A percentile compares a stretch with the other conserved stretches of the same genome.
Conservation (phyloP, 2,329 filamentous ascomycete species). For the Penicillium sp. region DNA sequence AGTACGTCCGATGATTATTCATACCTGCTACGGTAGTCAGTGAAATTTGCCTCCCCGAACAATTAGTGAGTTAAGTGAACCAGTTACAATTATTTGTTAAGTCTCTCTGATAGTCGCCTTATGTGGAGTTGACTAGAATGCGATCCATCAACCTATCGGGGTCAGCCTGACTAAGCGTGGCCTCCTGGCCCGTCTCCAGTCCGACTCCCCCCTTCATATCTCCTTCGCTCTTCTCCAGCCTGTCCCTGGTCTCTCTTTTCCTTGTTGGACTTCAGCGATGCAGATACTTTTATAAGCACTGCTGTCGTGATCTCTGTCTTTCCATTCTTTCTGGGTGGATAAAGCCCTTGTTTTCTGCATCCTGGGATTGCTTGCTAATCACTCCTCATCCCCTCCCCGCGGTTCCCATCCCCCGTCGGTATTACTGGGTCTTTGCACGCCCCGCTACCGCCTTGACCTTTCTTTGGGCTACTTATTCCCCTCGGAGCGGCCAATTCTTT, state of each 20-base stretch:
- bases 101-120: neutral
- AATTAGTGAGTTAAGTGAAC: too few relatives aligned
- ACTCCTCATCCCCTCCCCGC: conserved; percentile 17
- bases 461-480: conserved; percentile 17
- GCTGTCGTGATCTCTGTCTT: conserved; percentile 21
- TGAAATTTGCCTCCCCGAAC: neutral
- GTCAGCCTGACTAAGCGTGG: conserved; percentile 26
- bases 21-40: neutral
- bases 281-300: conserved; percentile 25
- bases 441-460: conserved; percentile 19
- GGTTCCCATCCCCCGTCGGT: conserved; percentile 24
- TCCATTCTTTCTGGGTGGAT: conserved; percentile 31
- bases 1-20: too few relatives aligned
- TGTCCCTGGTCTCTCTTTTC: conserved; percentile 20
- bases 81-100: neutral
- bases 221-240: conserved; percentile 22
- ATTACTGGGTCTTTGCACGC: conserved; percentile 19
- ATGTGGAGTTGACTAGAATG: neutral
- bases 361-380: conserved; percentile 14
- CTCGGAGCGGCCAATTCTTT: conserved; percentile 8
- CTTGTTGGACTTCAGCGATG: conserved; percentile 19
- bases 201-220: conserved; percentile 21
- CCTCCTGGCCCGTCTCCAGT: conserved; percentile 30
- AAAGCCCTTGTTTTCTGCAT: conserved; percentile 21
- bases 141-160: conserved; percentile 6